These are phyloP conservation scores for Tilletia caries DNA, from an alignment of 1,284 basidiomycete species.

Conservation along the genomic window DNA sequence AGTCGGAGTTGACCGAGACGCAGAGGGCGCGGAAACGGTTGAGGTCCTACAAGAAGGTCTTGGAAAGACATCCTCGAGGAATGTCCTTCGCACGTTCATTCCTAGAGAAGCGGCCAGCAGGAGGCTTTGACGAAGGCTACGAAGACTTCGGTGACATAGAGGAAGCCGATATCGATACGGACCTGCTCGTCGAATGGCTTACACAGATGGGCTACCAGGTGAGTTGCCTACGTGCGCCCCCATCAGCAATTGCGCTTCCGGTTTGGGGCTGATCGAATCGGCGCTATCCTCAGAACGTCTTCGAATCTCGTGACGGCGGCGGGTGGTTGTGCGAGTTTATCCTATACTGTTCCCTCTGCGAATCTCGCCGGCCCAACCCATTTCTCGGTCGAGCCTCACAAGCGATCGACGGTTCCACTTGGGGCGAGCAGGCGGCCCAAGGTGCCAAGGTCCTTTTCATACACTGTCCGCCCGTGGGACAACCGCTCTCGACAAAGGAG, in stretches of 20 bases:
- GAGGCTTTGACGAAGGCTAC: conserved; percentile 8
- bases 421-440: neutral
- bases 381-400: conserved; percentile 1
- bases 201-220: conserved; percentile 5
- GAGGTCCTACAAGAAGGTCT: neutral
- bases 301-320: neutral
- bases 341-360: conserved; percentile 7
- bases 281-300: neutral
- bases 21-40: conserved; percentile 4
- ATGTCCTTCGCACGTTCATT: neutral
- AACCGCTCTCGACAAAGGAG: neutral
- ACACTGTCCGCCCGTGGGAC: conserved; percentile 11
- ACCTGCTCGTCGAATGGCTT: conserved; percentile 4
- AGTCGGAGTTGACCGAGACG: neutral
- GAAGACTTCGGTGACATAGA: neutral
- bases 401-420: neutral
- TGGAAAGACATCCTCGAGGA: neutral
- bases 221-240: neutral
- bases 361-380: neutral
- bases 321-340: conserved; percentile 14
- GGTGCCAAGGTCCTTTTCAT: conserved; percentile 12
- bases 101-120: conserved; percentile 1
- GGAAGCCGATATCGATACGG: neutral
- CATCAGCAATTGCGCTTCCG: too few species aligned
- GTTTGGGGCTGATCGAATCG: too few species aligned